Conservation (phyloP, 768 basidiomycete species). For the Flagelloscypha sp. region DNA sequence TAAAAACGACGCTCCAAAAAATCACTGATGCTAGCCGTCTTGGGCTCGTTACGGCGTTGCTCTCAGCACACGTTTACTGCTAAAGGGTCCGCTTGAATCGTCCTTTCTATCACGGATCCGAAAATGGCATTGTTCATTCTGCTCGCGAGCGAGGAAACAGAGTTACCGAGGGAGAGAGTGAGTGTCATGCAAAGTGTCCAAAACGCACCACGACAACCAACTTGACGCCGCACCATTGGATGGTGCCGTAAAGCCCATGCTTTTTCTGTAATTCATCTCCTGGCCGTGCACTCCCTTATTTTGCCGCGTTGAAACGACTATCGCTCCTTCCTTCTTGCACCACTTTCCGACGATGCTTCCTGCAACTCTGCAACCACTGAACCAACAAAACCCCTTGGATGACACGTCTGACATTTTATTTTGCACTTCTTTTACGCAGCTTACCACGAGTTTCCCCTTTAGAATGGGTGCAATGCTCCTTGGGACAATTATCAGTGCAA, state of each 20-base stretch:
- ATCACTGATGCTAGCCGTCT: no score
- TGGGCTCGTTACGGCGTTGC: no score
- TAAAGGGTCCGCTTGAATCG: no score
- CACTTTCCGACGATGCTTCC: slow-evolving; percentile 1
- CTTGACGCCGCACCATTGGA: slow-evolving; percentile 4
- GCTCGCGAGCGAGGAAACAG: no score
- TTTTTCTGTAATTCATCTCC: slow-evolving; percentile 1
- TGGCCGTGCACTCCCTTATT: slow-evolving; percentile 6
- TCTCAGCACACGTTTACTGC: no score
- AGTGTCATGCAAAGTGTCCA: no score
- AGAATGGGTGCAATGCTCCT: slow-evolving; percentile 40
- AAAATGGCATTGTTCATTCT: no score
- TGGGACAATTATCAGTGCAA: slow-evolving; percentile 28
- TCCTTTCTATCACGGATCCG: no score
- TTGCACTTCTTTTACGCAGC: background rate
- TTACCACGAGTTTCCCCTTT: background rate
- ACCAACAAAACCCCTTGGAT: background rate
- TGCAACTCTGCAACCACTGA: slow-evolving; percentile 1
- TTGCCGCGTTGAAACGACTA: slow-evolving; percentile 20
- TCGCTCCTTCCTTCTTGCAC: slow-evolving; percentile 23
- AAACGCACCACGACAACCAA: background rate
- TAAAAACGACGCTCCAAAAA: no score
- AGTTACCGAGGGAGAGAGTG: no score
- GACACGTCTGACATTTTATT: background rate
- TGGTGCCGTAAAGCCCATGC: slow-evolving; percentile 1